Evolutionary conservation across 768 basidiomycete genomes (phyloP), one percentile per base, ranked within the genome.

Genomic region (Trametes punicea): DNA sequence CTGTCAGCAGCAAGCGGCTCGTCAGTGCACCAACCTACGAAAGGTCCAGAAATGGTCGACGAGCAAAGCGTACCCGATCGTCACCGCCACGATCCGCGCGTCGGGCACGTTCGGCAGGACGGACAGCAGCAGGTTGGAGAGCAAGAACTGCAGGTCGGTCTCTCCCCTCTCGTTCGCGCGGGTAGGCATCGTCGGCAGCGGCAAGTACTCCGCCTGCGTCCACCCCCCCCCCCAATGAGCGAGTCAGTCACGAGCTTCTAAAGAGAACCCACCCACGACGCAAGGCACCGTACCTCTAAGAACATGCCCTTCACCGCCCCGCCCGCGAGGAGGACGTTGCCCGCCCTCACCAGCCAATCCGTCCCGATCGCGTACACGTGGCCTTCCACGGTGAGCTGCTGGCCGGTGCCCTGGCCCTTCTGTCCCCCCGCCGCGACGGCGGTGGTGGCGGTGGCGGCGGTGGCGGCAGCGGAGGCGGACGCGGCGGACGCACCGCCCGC

Each of bases 251-350:
- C n/a, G n/a, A n/a, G n/a, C n/a, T n/a, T n/a, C n/a, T n/a, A n/a
- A n/a, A n/a, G n/a, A n/a, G n/a, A n/a, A n/a, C n/a, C 51, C 46
- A 5, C 30, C 38, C 27, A 18, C 26, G 11, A 33, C 16, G 15
- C 15, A 16, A 9, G 10, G 18, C 20, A 31, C 59, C 71, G 56
- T 56, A 88, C 90, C 82, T 93, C 90, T 25, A 93, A 74, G 36
- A 93, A 75, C 86, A 93, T 89, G n/a, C 90, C 90, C 64, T 84
- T 89, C 3, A 87, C 76, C 6, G 81, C 81, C 29, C 89, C 88
- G 20, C 88, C 88, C 20, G 86, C 81, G 18, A 90, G 73, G 39
- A 82, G 78, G 33, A 93, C 89, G 68, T 89, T 89, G 8, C 90
- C 90, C 30, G 84, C 82, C 15, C 90, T 79, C 8, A 93, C 85